Base-by-base conservation (phyloP, 805 yeast species). In the Metschnikowia similis region DNA sequence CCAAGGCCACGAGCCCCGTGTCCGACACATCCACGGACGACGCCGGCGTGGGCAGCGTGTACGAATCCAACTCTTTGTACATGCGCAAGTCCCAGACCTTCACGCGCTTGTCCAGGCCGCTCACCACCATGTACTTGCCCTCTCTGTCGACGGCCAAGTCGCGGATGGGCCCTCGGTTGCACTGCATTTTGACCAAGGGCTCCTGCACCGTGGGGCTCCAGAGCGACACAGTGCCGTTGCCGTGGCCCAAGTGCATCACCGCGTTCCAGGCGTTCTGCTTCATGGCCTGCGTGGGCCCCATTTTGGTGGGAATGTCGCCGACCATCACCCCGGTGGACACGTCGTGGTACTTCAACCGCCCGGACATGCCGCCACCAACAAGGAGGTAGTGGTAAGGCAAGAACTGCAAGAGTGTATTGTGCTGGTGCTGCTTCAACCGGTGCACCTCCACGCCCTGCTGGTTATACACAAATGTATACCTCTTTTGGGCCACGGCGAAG, bases 401-500 rank as follows among this genome's bases (percentile, higher is more conserved):
- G 62, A 89, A 94, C 55, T 91, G 96, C 61, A 94, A 72, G 51
- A 80, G 74, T 35, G 91, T 88, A 28, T 85, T 85, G 58, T 91
- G 98, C 29, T 89, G 75, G 66, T 94, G 99, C 63, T 88, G 94
- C 61, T 87, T 87, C 68, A 94, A 75, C 61, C 95, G 81, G 69
- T 94, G 99, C 52, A 94, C 71, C 75, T 94, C 99, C 48, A 85
- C 77, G 29, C 99, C 99, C 54, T 84, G 82, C 56, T 85, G 84
- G 67, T 94, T 97, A 66, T 94, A 94, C 35, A 94, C 87, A 65
- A 85, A 94, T 0, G 94, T 87, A 67, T 92, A 89, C 66, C 89
- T 91, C 70, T 90, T 91, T 70, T 94, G 99, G 1, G 99, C 98
- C 14, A 85, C 96, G 0, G 99, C 99, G 71, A 89, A 90, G 67